A percentile compares a stretch with the other conserved stretches of the same genome.
These are phyloP conservation scores for Arthrobotrys sinensis DNA, from an alignment of 2,329 filamentous ascomycete species.

Conservation along the genomic window DNA sequence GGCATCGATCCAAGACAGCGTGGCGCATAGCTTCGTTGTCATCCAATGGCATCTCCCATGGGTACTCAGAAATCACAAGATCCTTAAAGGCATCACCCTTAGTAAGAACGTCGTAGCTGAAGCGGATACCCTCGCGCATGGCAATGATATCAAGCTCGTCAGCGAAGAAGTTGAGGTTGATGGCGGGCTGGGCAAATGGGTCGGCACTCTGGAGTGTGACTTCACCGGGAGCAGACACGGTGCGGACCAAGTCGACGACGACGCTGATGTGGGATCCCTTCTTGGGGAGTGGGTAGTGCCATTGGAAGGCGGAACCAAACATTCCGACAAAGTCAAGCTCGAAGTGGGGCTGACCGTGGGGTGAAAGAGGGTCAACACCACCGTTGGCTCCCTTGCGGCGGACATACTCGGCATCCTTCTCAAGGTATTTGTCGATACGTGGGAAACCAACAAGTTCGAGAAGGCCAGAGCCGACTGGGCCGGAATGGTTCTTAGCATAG, in stretches of 20 bases:
- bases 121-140: conserved; percentile 74
- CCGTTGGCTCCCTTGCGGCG: conserved; percentile 68
- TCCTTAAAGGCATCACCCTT: conserved; percentile 74
- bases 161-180: conserved; percentile 70
- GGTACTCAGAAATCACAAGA: conserved; percentile 72
- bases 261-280: conserved; percentile 73
- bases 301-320: conserved; percentile 72
- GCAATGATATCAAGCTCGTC: conserved; percentile 73
- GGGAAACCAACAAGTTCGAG: conserved; percentile 74
- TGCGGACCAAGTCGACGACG: conserved; percentile 72
- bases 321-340: conserved; percentile 76
- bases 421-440: conserved; percentile 73
- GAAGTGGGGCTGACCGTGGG: conserved; percentile 74
- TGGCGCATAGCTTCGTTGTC: conserved; percentile 74
- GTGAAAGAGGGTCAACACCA: conserved; percentile 72
- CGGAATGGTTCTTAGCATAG: conserved; percentile 69
- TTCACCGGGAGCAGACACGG: conserved; percentile 69
- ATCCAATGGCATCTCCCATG: conserved; percentile 74
- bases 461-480: conserved; percentile 68
- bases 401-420: conserved; percentile 70
- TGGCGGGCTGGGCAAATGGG: conserved; percentile 67
- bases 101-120: conserved; percentile 73
- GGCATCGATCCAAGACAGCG: conserved; percentile 73
- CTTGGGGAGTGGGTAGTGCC: conserved; percentile 69
- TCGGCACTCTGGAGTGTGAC: conserved; percentile 69